Conservation (phyloP, 2,329 filamentous ascomycete species). For the Aspergillus transmontanensis region DNA sequence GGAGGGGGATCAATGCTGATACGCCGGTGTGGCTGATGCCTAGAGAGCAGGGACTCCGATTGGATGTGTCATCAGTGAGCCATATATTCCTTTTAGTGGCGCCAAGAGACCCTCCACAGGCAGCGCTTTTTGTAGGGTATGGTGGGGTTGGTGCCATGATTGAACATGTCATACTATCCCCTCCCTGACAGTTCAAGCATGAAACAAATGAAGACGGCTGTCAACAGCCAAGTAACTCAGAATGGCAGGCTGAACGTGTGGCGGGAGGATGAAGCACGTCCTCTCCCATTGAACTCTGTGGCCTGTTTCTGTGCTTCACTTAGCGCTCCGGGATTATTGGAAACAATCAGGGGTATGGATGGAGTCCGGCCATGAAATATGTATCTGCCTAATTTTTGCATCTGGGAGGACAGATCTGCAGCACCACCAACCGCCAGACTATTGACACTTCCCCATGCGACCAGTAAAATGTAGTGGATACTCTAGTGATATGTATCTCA, state of each 20-base stretch:
- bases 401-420: conserved; percentile 18
- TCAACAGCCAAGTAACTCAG: not conserved
- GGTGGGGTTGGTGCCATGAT: not conserved
- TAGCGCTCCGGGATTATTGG: not conserved
- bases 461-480: conserved; percentile 9
- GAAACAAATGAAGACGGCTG: not conserved
- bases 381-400: conserved; percentile 25
- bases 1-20: not conserved
- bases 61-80: not conserved
- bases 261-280: not conserved
- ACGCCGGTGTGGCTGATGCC: conserved; percentile 5
- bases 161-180: not conserved
- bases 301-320: not conserved
- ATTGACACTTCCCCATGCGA: conserved; percentile 18
- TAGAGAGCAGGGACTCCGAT: not conserved
- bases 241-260: not conserved
- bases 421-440: conserved; percentile 14
- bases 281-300: too few species aligned
- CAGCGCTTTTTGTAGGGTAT: not conserved
- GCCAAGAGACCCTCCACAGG: conserved; percentile 1
- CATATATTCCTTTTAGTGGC: not conserved
- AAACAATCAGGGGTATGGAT: conserved; percentile 1
- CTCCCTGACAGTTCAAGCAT: not conserved
- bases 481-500: conserved; percentile 1
- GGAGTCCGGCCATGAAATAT: conserved; percentile 4